These are phyloP conservation scores for Kuraishia borneana DNA, from an alignment of 805 yeast species.

Conservation along the genomic window DNA sequence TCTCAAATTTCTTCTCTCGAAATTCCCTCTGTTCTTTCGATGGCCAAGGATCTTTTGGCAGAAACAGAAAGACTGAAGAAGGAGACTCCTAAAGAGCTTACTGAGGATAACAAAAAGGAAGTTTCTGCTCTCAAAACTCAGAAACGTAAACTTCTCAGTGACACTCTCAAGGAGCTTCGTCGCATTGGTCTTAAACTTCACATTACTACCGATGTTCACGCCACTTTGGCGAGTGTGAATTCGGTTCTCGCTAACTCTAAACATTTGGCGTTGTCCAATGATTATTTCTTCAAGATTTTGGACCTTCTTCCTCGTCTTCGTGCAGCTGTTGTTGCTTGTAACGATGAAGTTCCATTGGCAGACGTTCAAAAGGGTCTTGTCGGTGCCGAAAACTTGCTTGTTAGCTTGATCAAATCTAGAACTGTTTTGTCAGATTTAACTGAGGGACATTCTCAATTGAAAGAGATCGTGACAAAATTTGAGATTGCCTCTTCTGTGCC, in stretches of 20 bases:
- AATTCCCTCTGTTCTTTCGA: constrained; percentile 38
- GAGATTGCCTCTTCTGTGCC: too few species aligned
- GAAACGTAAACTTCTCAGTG: constrained; percentile 69
- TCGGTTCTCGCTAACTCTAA: constrained; percentile 44
- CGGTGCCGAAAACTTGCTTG: constrained; percentile 59
- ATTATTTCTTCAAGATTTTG: constrained; percentile 53
- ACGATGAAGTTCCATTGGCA: constrained; percentile 64
- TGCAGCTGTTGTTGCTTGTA: constrained; percentile 44
- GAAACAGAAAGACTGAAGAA: constrained; percentile 53
- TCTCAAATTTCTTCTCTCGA: constrained; percentile 18
- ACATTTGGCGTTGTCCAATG: constrained; percentile 35
- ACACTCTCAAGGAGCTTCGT: constrained; percentile 61
- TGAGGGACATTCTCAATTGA: too few species aligned
- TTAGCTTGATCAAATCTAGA: constrained; percentile 42
- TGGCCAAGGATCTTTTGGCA: constrained; percentile 40
- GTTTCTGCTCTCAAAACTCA: constrained; percentile 69
- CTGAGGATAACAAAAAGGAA: constrained; percentile 64
- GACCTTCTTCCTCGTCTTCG: constrained; percentile 78
- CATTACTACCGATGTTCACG: constrained; percentile 54
- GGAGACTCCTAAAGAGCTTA: constrained; percentile 67
- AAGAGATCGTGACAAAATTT: too few species aligned
- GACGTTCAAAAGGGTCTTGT: constrained; percentile 74
- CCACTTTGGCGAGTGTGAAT: constrained; percentile 51
- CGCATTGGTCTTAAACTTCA: constrained; percentile 66
- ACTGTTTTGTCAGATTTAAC: background rate